phyloP scores from a whole-genome alignment of 441 rosid genomes.

The Jatropha podagrica region DNA sequence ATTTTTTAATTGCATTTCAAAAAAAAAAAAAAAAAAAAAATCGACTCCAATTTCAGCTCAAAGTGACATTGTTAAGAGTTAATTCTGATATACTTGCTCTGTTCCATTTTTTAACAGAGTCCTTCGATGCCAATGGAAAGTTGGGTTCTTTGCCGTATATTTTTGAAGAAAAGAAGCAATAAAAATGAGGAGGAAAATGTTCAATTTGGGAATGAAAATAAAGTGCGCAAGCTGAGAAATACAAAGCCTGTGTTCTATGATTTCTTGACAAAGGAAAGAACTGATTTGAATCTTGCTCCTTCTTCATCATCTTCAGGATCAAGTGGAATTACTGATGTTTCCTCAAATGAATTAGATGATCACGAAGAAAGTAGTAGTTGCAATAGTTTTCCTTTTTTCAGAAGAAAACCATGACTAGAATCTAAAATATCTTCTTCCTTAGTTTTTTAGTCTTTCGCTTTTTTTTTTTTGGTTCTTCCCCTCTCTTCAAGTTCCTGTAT shows the following conservation, averaged over 20 bases:
- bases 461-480: neutral
- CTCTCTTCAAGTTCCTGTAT: constrained; percentile 22
- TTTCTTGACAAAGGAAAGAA: constrained; percentile 57
- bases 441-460: neutral
- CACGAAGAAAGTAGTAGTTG: constrained; percentile 76
- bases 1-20: neutral
- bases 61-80: neutral
- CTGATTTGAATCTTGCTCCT: constrained; percentile 70
- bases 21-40: too few species aligned
- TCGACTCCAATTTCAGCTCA: neutral
- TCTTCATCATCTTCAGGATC: constrained; percentile 61
- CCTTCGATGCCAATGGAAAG: constrained; percentile 48
- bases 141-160: constrained; percentile 95
- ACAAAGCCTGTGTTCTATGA: constrained; percentile 71
- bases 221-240: constrained; percentile 34
- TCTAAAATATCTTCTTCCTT: neutral
- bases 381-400: constrained; percentile 52
- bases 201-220: constrained; percentile 30
- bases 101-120: constrained; percentile 37
- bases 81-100: constrained; percentile 6
- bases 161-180: constrained; percentile 70
- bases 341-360: constrained; percentile 45
- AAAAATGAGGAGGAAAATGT: constrained; percentile 48
- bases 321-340: constrained; percentile 31
- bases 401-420: constrained; percentile 57